Conservation (phyloP, 176 grass and related monocot genomes). For the Elymus sibiricus region DNA sequence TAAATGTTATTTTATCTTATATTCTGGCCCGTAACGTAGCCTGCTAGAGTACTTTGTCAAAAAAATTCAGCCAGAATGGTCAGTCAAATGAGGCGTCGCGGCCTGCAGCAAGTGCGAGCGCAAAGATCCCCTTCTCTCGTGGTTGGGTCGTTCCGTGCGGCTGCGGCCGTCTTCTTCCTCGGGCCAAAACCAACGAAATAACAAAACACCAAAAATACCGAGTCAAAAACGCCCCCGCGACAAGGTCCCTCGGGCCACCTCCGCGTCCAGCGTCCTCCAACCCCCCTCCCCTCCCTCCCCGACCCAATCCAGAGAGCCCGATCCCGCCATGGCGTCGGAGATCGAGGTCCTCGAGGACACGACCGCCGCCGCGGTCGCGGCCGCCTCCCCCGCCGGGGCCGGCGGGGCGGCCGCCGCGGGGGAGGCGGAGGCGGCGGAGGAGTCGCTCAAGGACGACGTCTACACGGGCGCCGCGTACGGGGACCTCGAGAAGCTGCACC, state of each 20-base stretch:
- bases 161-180: background rate
- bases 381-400: background rate
- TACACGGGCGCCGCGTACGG: constrained; percentile 86
- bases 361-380: background rate
- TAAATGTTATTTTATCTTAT: background rate
- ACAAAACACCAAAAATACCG: background rate
- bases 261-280: background rate
- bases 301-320: background rate
- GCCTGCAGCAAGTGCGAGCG: background rate
- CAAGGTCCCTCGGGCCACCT: background rate
- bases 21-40: too few species aligned
- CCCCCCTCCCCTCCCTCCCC: background rate
- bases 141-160: background rate
- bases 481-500: constrained; percentile 91
- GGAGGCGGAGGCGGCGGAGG: constrained; percentile 28
- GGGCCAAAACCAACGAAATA: background rate
- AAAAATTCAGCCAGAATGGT: background rate
- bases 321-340: constrained; percentile 59
- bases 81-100: background rate
- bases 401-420: background rate
- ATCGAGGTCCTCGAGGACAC: constrained; percentile 60
- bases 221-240: constrained; percentile 28
- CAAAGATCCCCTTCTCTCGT: constrained; percentile 1
- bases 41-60: background rate
- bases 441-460: constrained; percentile 80